phyloP scores from a whole-genome alignment of 139 green algal genomes.

The Closterium sp. region DNA sequence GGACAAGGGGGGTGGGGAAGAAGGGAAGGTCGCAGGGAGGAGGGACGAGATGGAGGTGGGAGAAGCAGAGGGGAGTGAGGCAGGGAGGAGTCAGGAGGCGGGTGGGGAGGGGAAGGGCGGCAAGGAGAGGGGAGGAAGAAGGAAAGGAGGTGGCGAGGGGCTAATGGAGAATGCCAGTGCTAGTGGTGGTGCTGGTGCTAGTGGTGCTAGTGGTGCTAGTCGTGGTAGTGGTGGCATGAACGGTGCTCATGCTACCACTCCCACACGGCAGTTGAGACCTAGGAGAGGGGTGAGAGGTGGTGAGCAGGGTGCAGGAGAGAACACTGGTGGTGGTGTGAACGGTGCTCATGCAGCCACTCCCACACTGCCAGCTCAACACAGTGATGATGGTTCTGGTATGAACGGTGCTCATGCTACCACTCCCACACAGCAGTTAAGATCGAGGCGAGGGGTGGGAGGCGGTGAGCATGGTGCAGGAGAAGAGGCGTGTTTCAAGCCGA shows the following conservation, averaged over 20 bases:
- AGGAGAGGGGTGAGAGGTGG: background rate
- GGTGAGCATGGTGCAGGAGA: no score
- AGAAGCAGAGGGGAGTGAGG: background rate
- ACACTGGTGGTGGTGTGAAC: no score
- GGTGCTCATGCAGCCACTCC: no score
- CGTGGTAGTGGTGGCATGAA: background rate
- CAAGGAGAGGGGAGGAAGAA: background rate
- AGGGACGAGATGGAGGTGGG: background rate
- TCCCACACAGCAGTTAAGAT: no score
- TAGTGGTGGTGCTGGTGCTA: background rate
- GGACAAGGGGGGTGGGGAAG: background rate
- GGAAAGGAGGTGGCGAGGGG: background rate
- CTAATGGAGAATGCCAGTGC: background rate
- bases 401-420: no score
- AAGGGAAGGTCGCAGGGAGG: background rate
- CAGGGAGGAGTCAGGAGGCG: background rate
- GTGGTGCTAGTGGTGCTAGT: background rate
- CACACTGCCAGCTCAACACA: no score
- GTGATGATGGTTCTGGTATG: no score
- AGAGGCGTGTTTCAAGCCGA: no score
- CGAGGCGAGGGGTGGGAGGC: no score
- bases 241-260: background rate
- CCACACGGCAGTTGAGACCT: background rate
- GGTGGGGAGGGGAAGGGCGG: background rate
- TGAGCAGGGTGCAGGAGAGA: background rate